Evolutionary conservation across 1,139 yeast genomes (phyloP).

Genomic region (Sugiyamaella novakii): DNA sequence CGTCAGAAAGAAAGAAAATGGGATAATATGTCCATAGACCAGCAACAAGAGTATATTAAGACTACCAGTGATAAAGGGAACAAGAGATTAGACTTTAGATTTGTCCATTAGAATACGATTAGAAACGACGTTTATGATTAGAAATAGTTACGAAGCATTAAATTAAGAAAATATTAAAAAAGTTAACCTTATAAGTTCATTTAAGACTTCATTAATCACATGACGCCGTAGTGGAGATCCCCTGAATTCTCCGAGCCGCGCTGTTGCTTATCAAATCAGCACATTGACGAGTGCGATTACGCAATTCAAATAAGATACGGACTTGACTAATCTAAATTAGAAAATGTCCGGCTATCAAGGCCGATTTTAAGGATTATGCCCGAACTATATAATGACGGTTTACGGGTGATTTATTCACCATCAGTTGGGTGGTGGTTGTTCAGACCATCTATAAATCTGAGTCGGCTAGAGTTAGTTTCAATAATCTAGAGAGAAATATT

Average conservation of each 20-base stretch:
- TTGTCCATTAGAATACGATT: constrained; percentile 33
- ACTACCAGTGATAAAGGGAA: constrained; percentile 56
- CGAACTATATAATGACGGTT: neutral
- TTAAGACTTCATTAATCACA: too few species aligned
- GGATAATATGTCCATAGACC: constrained; percentile 52
- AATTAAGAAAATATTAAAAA: too few species aligned
- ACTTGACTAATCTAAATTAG: constrained; percentile 2
- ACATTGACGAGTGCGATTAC: constrained; percentile 5
- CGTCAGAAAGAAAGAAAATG: constrained; percentile 49
- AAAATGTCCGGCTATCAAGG: constrained; percentile 2
- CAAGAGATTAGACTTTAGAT: constrained; percentile 56
- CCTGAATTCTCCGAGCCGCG: too few species aligned
- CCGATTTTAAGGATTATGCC: neutral
- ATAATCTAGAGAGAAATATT: too few species aligned
- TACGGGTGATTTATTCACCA: neutral
- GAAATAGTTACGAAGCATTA: too few species aligned
- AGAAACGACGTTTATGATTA: too few species aligned
- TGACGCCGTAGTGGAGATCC: too few species aligned
- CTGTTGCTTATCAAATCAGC: constrained; percentile 2
- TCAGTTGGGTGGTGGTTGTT: too few species aligned
- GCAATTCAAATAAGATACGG: constrained; percentile 2
- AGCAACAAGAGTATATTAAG: constrained; percentile 49
- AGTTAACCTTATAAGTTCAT: too few species aligned
- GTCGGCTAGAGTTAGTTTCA: too few species aligned
- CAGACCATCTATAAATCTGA: too few species aligned